These are phyloP conservation scores for Fusarium sterilihyphosum DNA, from an alignment of 2,329 filamentous ascomycete genomes.

Conservation along the genomic window DNA sequence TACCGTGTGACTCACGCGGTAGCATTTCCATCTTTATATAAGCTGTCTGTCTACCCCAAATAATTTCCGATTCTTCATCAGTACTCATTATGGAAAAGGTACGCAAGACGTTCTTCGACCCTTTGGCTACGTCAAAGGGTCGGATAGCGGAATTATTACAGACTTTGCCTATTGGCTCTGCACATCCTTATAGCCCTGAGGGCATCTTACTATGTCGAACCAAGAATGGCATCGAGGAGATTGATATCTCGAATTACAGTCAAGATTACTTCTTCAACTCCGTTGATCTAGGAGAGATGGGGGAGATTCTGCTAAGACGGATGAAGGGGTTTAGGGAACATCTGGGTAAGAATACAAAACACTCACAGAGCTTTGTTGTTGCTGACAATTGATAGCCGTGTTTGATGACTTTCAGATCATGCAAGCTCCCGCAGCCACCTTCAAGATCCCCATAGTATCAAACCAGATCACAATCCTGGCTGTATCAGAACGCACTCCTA, in stretches of 20 bases:
- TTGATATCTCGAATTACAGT: neutral
- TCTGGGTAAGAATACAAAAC: neutral
- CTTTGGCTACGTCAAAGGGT: slow-evolving; percentile 21
- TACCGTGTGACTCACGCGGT: neutral
- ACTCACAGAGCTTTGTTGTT: accelerated
- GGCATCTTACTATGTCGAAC: slow-evolving; percentile 13
- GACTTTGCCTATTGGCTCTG: neutral
- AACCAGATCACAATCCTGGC: slow-evolving; percentile 1
- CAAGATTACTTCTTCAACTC: slow-evolving; percentile 15
- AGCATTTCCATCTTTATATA: neutral
- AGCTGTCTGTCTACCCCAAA: accelerated
- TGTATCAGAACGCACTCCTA: neutral
- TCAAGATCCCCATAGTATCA: neutral
- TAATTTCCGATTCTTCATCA: neutral
- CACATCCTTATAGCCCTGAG: slow-evolving; percentile 18
- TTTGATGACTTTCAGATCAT: slow-evolving; percentile 15
- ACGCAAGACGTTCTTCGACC: slow-evolving; percentile 23
- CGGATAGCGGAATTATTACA: neutral
- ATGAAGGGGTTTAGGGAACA: neutral
- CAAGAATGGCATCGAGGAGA: slow-evolving; percentile 1
- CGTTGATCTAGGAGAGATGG: slow-evolving; percentile 5
- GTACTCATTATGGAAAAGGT: slow-evolving; percentile 13
- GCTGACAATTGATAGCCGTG: neutral
- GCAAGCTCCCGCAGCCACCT: slow-evolving; percentile 9
- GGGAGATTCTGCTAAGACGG: neutral